Evolutionary conservation across 352 stramenopile species (phyloP), one percentile per base, ranked within the genome.

Genomic region (Phytopythium helicoides): DNA sequence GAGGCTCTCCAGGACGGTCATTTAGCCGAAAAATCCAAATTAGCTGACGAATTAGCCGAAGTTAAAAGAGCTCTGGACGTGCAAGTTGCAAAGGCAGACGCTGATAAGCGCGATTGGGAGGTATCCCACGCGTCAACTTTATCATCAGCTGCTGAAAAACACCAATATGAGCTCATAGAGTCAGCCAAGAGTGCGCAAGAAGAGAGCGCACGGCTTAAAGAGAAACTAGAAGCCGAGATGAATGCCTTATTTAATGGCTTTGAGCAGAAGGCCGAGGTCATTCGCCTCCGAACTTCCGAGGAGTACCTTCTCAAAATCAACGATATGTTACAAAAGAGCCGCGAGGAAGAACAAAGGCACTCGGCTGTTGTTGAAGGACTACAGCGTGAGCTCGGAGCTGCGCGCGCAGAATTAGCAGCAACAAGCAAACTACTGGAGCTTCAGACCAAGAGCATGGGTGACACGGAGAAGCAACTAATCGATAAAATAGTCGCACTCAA

Each of bases 241-340:
- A 11, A 65, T 11, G 22, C 46, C 10, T 39, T 70, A 8, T 28
- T 31, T 8, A 57, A 40, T 23, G 39, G 51, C 7, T 66, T 60
- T 19, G 12, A 52, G 15, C 47, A 69, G 18, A 59, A 36, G 18
- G 53, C 41, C 3, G 60, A 73, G 41, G 19, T 64, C 3, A 48
- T 60, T 26, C 49, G 46, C 4, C 42, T 71, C 22, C 54, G 50
- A 12, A 38, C 62, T 9, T 45, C 54, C 25, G 54, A 71, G 21
- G 63, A 61, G 1, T 54, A 71, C 38, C 35, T 64, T 25, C 19
- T 28, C 16, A 68, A 65, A 45, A 52, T 56, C 1, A 71, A 65
- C 19, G 59, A 68, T 14, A 26, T 68, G 28, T 33, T 68, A 0
- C 51, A 68, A 41, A 56, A 23, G 25, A 56, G 50, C 11, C 54